phyloP scores from a whole-genome alignment of 192 early-diverging fungal genomes.

The Nowakowskiella sp. region DNA sequence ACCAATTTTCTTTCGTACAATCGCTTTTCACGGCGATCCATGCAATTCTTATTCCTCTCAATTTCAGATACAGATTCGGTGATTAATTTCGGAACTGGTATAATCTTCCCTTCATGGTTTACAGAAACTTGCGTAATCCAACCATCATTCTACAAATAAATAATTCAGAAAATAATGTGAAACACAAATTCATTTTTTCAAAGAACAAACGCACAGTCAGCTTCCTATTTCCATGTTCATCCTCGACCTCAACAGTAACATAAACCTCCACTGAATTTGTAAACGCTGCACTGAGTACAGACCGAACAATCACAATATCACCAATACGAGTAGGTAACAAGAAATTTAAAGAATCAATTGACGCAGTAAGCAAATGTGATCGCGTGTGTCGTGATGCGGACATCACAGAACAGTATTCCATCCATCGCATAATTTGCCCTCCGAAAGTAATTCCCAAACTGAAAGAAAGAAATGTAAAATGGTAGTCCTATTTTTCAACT shows the following conservation, averaged over 20 bases:
- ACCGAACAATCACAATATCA: conserved; percentile 8
- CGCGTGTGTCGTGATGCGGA: conserved; percentile 48
- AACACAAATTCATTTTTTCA: conserved; percentile 16
- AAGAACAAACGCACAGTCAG: background rate
- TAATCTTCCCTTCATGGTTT: conserved; percentile 17
- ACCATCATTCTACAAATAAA: conserved; percentile 21
- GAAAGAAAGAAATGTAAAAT: too few relatives aligned
- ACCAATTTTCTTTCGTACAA: too few relatives aligned
- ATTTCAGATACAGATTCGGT: too few relatives aligned
- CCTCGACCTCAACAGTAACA: conserved; percentile 13
- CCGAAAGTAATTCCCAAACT: conserved; percentile 59
- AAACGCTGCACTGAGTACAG: conserved; percentile 9
- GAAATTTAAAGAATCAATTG: conserved; percentile 16
- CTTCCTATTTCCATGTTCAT: background rate
- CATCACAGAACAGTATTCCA: conserved; percentile 56
- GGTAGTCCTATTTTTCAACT: too few relatives aligned
- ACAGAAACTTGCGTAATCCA: conserved; percentile 16
- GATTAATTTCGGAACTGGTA: too few relatives aligned
- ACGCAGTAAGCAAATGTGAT: conserved; percentile 47
- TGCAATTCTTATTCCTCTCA: too few relatives aligned
- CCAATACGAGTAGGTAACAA: conserved; percentile 9
- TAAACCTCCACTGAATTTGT: conserved; percentile 15
- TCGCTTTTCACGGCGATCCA: too few relatives aligned
- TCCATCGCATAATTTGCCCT: conserved; percentile 65
- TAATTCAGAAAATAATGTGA: conserved; percentile 15